Conservation (phyloP, 352 stramenopile species). For the Blastocystis sp. region DNA sequence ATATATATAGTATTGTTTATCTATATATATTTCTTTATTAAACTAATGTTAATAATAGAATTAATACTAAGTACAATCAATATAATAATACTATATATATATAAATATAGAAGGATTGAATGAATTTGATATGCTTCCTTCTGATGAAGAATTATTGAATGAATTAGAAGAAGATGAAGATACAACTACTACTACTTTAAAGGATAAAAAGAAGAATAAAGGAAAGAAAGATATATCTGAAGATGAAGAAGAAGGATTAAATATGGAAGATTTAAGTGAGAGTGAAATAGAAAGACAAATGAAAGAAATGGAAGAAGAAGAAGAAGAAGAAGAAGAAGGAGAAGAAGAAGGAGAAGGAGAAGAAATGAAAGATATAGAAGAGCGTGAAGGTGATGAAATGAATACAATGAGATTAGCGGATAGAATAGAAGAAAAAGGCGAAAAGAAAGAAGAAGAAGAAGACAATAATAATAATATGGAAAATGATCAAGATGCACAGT, state of each 20-base stretch:
- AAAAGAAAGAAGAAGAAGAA: background rate
- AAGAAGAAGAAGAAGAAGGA: slow-evolving; percentile 3
- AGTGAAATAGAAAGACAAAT: slow-evolving; percentile 41
- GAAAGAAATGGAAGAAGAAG: slow-evolving; percentile 42
- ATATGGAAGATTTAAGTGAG: background rate
- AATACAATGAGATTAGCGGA: background rate
- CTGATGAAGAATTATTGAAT: background rate
- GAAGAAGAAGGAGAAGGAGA: background rate
- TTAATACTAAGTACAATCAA: no score
- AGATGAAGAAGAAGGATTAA: background rate
- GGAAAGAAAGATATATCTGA: background rate
- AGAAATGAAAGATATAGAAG: slow-evolving; percentile 25
- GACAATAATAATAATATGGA: slow-evolving; percentile 34
- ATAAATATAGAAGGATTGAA: no score
- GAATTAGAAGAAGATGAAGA: slow-evolving; percentile 2
- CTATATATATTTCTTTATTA: no score
- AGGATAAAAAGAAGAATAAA: background rate
- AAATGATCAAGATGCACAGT: background rate
- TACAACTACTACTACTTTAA: background rate
- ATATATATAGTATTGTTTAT: no score
- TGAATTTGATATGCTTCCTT: background rate
- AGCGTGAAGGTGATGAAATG: slow-evolving; percentile 31
- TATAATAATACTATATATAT: no score
- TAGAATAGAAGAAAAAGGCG: background rate
- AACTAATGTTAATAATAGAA: no score